Conservation (phyloP, 1,284 basidiomycete species). For the Pholiota adiposa region DNA sequence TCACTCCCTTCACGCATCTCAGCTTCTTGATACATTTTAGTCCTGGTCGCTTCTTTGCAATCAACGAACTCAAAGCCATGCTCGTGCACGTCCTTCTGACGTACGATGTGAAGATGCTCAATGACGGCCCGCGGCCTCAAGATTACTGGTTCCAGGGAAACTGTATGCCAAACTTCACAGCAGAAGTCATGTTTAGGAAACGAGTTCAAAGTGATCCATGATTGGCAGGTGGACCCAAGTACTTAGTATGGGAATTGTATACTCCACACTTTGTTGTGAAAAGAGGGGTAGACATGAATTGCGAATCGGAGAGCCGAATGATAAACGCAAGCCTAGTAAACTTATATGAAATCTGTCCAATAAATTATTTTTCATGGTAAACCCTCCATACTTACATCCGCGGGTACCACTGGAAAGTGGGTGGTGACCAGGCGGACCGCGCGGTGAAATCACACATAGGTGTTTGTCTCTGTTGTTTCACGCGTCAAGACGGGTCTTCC, state of each 20-base stretch:
- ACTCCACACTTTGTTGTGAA: too few species aligned
- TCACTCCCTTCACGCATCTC: not conserved
- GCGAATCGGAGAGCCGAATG: too few species aligned
- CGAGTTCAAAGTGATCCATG: constrained; percentile 2
- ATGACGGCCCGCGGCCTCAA: constrained; percentile 23
- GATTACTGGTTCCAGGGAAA: constrained; percentile 24
- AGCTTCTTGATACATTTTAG: not conserved
- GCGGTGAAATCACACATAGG: constrained; percentile 5
- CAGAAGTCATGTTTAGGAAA: constrained; percentile 32
- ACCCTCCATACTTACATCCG: too few species aligned
- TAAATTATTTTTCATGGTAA: too few species aligned
- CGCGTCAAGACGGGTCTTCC: constrained; percentile 41
- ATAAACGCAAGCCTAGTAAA: too few species aligned
- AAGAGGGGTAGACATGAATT: too few species aligned
- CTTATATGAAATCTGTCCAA: too few species aligned
- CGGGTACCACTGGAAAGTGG: too few species aligned
- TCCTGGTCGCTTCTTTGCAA: constrained; percentile 46
- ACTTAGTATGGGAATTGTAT: not conserved
- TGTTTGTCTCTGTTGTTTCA: constrained; percentile 61
- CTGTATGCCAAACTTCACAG: constrained; percentile 27
- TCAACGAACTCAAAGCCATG: constrained; percentile 48
- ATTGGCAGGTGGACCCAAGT: not conserved
- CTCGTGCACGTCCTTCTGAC: constrained; percentile 45
- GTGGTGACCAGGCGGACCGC: not conserved
- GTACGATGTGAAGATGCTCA: constrained; percentile 49